Percentiles rank a stretch among this genome's conserved stretches.
Conservation (phyloP, 805 yeast genomes). For the Sugiyamaella valdiviana region DNA sequence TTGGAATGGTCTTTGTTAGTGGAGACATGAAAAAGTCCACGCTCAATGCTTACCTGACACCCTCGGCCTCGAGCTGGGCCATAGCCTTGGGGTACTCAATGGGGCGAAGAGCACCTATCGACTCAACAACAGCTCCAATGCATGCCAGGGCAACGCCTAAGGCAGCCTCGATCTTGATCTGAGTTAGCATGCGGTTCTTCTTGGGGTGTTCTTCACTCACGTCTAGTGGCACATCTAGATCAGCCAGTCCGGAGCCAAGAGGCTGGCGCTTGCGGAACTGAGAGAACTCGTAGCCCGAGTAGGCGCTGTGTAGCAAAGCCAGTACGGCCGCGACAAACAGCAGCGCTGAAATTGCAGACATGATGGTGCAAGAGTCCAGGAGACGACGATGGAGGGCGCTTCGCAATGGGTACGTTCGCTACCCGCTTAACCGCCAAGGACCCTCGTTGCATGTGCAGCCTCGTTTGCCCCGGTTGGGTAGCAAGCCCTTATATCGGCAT, state of each 20-base stretch:
- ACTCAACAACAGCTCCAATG: conserved; percentile 31
- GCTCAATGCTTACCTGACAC: conserved; percentile 29
- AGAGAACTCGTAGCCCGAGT: conserved; percentile 26
- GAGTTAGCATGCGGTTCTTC: conserved; percentile 7
- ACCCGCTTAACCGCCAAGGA: neutral
- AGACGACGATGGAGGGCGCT: neutral
- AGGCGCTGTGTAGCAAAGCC: conserved; percentile 22
- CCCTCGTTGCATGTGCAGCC: neutral
- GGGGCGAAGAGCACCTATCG: conserved; percentile 38
- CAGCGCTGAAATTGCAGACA: conserved; percentile 6
- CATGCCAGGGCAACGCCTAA: conserved; percentile 42
- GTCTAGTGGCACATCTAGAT: conserved; percentile 19
- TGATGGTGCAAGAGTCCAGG: neutral
- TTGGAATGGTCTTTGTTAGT: conserved; percentile 36
- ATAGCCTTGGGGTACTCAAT: conserved; percentile 46
- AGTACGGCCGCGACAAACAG: conserved; percentile 16
- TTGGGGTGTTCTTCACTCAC: conserved; percentile 13
- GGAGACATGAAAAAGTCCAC: neutral
- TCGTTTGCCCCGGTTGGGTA: neutral
- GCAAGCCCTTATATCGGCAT: neutral
- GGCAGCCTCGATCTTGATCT: conserved; percentile 45
- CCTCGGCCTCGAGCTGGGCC: conserved; percentile 42
- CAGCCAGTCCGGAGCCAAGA: conserved; percentile 8
- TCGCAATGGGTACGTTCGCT: neutral
- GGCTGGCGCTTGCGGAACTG: conserved; percentile 17